Base-by-base conservation (phyloP, 768 basidiomycete species). In the Agaricus sinodeliciosus region DNA sequence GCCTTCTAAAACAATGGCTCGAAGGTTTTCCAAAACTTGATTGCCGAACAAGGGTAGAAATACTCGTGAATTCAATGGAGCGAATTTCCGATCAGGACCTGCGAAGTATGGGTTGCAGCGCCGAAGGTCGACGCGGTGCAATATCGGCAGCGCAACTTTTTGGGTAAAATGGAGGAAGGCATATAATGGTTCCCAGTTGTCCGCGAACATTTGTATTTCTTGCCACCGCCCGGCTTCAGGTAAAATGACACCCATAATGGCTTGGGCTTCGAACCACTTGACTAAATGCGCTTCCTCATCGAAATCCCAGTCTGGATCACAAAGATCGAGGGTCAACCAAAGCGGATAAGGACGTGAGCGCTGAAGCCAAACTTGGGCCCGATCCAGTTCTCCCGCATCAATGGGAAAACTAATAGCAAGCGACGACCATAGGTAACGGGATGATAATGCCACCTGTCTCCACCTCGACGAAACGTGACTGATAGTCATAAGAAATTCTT, bases 81-180 rank as follows among this genome's bases (percentile, higher is more conserved):
- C 62, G 60, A 84, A 84, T 0, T 50, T 48, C 48, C 73, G 71
- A 5, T 71, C 76, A 28, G 62, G 69, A 8, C 65, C 61, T 2
- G 77, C 78, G 48, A 80, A 75, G 63, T 76, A 84, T 4, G 76
- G 78, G 59, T 83, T 84, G 61, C 81, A 84, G 19, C 82, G 71
- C 15, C 75, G 73, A 1, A 83, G 69, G 3, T 68, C 68, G 28
- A 83, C 59, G 2, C 60, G 60, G 50, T 72, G 65, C 4, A 83
- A 64, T 16, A 63, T 57, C 1, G 75, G 74, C 0, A 67, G 59
- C 4, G 63, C 60, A 25, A 71, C 62, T 8, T 62, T 49, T 9
- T 61, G 63, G 3, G 76, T 72, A 49, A 64, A 67, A 35, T 65
- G 68, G 9, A 83, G 71, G 58, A 82, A 80, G 8, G 72, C 67